Evolutionary conservation across 495 filamentous ascomycete genomes (phyloP).

Genomic region (Aspergillus avenaceus): DNA sequence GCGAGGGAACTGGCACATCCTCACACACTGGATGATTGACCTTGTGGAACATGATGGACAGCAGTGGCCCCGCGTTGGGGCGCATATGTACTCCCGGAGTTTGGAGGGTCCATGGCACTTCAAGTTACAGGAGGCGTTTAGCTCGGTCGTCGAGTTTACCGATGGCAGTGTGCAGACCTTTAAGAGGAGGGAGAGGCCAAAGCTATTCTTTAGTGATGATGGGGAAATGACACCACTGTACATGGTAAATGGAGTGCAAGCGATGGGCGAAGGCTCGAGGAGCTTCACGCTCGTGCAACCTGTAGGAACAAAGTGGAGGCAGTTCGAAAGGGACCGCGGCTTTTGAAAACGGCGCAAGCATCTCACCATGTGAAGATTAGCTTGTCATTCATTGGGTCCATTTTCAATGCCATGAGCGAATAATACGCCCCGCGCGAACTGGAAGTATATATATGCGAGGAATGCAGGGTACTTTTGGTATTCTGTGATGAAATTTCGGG

Average conservation of each 20-base stretch:
- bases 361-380: too few relatives aligned
- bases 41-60: slow-evolving; percentile 24
- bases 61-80: slow-evolving; percentile 28
- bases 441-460: too few relatives aligned
- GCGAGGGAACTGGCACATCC: slow-evolving; percentile 36
- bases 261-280: slow-evolving; percentile 9
- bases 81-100: slow-evolving; percentile 30
- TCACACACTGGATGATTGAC: slow-evolving; percentile 33
- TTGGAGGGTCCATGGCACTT: slow-evolving; percentile 37
- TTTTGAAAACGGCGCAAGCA: slow-evolving; percentile 1
- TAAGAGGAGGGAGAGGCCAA: slow-evolving; percentile 33
- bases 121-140: slow-evolving; percentile 28
- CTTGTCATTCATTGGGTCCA: too few relatives aligned
- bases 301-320: slow-evolving; percentile 10
- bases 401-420: too few relatives aligned
- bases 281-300: slow-evolving; percentile 29
- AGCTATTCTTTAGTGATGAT: slow-evolving; percentile 39
- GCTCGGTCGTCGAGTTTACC: slow-evolving; percentile 30
- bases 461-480: too few relatives aligned
- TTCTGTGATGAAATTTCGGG: too few relatives aligned
- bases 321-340: background rate
- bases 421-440: too few relatives aligned
- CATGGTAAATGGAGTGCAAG: slow-evolving; percentile 31
- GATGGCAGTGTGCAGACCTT: slow-evolving; percentile 27
- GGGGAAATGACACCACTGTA: slow-evolving; percentile 34